These are phyloP conservation scores for Lactifluus subvellereus DNA, from an alignment of 768 basidiomycete species.

Conservation along the genomic window DNA sequence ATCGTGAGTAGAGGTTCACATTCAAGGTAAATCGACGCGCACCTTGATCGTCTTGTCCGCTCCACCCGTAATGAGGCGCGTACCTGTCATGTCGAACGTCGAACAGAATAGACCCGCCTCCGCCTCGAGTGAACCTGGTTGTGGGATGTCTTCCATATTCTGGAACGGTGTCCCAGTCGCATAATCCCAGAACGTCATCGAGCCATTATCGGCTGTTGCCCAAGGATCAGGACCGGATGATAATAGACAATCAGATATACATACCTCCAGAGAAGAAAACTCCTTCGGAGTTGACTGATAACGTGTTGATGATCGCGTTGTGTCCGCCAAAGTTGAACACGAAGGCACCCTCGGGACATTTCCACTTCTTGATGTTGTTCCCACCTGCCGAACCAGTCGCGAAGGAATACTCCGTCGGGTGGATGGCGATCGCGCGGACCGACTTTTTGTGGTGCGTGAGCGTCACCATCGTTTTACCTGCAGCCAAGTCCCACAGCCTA, in stretches of 20 bases:
- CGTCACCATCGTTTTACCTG: constrained; percentile 93
- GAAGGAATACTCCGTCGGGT: constrained; percentile 95
- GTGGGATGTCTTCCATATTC: constrained; percentile 86
- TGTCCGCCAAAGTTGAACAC: constrained; percentile 97
- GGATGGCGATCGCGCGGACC: constrained; percentile 88
- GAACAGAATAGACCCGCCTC: constrained; percentile 97
- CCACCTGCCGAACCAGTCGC: constrained; percentile 96
- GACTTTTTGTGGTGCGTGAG: constrained; percentile 99
- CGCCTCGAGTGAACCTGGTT: constrained; percentile 96
- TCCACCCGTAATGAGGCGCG: constrained; percentile 88
- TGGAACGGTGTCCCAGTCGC: constrained; percentile 93
- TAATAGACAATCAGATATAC: constrained; percentile 26
- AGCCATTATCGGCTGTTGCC: constrained; percentile 81
- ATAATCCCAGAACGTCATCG: constrained; percentile 92
- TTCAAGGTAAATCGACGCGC: constrained; percentile 25
- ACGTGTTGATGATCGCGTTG: constrained; percentile 95
- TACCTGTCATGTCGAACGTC: constrained; percentile 94
- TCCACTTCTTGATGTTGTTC: constrained; percentile 99
- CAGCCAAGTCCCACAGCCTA: constrained; percentile 95
- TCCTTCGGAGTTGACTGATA: constrained; percentile 91
- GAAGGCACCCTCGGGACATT: constrained; percentile 92
- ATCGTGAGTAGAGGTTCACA: neutral
- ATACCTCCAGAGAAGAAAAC: constrained; percentile 95
- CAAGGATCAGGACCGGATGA: neutral
- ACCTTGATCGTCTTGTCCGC: constrained; percentile 99